Conservation (phyloP, 1,284 basidiomycete genomes). For the Somion occarium region DNA sequence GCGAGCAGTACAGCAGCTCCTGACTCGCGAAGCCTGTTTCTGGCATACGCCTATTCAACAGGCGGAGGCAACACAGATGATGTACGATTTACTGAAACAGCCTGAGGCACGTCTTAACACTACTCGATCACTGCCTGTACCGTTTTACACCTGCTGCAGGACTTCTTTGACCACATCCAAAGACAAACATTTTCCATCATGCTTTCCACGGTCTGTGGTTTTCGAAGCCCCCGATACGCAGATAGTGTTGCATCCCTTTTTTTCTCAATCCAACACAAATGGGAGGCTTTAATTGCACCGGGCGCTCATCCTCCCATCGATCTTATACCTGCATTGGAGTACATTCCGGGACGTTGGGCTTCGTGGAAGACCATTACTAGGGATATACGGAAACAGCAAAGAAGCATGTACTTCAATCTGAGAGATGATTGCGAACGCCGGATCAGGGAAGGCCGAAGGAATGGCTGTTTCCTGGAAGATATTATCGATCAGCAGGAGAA, state of each 20-base stretch:
- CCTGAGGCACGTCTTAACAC: slow-evolving; percentile 23
- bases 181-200: slow-evolving; percentile 26
- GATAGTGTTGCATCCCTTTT: slow-evolving; percentile 20
- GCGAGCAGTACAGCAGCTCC: slow-evolving; percentile 23
- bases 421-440: slow-evolving; percentile 11
- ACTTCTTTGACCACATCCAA: slow-evolving; percentile 22
- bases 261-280: slow-evolving; percentile 22
- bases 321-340: slow-evolving; percentile 28
- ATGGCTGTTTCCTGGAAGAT: slow-evolving; percentile 15
- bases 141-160: slow-evolving; percentile 12
- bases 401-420: slow-evolving; percentile 20
- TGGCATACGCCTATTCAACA: slow-evolving; percentile 24
- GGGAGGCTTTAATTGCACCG: slow-evolving; percentile 23
- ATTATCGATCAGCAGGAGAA: slow-evolving; percentile 7
- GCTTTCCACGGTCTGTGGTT: slow-evolving; percentile 27
- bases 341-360: slow-evolving; percentile 30
- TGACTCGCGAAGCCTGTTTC: slow-evolving; percentile 22
- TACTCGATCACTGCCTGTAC: background rate
- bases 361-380: slow-evolving; percentile 27
- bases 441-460: slow-evolving; percentile 4
- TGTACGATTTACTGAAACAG: slow-evolving; percentile 27
- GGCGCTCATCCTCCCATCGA: slow-evolving; percentile 31
- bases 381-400: slow-evolving; percentile 19
- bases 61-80: slow-evolving; percentile 30
- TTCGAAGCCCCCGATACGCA: slow-evolving; percentile 24